phyloP scores from a whole-genome alignment of 1,284 basidiomycete genomes.

The Leccinum pallidistipes region DNA sequence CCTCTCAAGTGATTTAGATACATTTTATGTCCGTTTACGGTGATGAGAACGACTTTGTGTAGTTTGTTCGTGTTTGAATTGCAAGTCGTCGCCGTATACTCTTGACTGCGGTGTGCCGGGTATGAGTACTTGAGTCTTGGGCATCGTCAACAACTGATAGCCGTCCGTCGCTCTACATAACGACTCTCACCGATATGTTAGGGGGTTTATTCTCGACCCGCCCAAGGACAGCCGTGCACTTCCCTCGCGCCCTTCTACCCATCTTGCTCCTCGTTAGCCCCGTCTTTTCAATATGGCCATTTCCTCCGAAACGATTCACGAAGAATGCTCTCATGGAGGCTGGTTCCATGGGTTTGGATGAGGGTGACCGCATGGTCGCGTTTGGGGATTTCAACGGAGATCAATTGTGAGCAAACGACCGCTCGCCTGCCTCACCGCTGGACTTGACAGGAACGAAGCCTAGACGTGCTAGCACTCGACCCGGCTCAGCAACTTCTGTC shows the following conservation, averaged over 20 bases:
- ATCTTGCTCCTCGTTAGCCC: slow-evolving; percentile 24
- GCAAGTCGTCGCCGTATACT: not conserved
- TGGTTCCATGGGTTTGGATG: slow-evolving; percentile 76
- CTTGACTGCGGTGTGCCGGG: not conserved
- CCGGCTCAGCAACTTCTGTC: slow-evolving; percentile 72
- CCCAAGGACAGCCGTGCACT: not conserved
- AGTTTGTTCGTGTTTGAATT: slow-evolving; percentile 31
- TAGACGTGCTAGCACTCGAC: slow-evolving; percentile 80
- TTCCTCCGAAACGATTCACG: slow-evolving; percentile 82
- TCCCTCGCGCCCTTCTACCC: slow-evolving; percentile 12
- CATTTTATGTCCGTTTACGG: not conserved
- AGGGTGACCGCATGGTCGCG: slow-evolving; percentile 76
- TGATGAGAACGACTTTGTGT: not conserved
- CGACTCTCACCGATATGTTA: slow-evolving; percentile 13
- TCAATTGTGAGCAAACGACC: slow-evolving; percentile 70
- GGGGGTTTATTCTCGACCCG: slow-evolving; percentile 1
- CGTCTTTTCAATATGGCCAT: slow-evolving; percentile 66
- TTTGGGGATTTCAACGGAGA: slow-evolving; percentile 96
- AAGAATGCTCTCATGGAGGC: slow-evolving; percentile 83
- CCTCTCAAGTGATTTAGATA: slow-evolving; percentile 41
- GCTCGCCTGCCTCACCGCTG: slow-evolving; percentile 2
- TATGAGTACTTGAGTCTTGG: slow-evolving; percentile 9
- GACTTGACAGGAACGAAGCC: slow-evolving; percentile 42
- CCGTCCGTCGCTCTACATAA: not conserved
- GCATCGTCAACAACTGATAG: not conserved